A percentile compares a stretch with the other conserved stretches of the same genome.
phyloP scores from a whole-genome alignment of 2,329 filamentous ascomycete species.

The Mollisiaceae sp. region DNA sequence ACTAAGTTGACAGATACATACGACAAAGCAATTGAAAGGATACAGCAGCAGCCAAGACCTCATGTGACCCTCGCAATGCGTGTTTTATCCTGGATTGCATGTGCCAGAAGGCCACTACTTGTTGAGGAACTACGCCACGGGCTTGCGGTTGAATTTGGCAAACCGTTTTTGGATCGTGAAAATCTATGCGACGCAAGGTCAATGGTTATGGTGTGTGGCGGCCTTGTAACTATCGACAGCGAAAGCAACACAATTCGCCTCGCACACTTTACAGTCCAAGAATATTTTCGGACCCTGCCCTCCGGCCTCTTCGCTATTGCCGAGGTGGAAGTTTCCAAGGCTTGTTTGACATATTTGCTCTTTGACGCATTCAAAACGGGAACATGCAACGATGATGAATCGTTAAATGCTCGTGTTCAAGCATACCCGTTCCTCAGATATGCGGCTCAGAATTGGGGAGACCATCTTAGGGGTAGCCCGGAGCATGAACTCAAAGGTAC shows the following conservation, averaged over 20 bases:
- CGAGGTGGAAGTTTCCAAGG: conserved; percentile 23
- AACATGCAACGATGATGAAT: conserved; percentile 26
- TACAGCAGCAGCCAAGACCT: conserved; percentile 28
- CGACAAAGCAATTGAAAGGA: conserved; percentile 46
- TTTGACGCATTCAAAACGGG: conserved; percentile 33
- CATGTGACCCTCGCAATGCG: conserved; percentile 12
- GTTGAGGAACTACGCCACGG: conserved; percentile 49
- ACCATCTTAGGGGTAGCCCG: too few species aligned
- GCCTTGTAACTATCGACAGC: conserved; percentile 34
- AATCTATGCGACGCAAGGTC: conserved; percentile 21
- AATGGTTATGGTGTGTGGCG: conserved; percentile 29
- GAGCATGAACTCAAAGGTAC: too few species aligned
- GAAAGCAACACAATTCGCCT: conserved; percentile 33
- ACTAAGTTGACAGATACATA: conserved; percentile 42
- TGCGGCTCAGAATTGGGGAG: too few species aligned
- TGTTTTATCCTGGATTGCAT: conserved; percentile 47
- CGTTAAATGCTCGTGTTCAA: conserved; percentile 10
- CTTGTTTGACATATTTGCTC: conserved; percentile 40
- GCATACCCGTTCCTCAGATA: too few species aligned
- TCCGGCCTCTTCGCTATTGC: conserved; percentile 23
- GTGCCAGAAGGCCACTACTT: conserved; percentile 43
- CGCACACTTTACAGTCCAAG: conserved; percentile 37
- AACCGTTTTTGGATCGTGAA: conserved; percentile 42
- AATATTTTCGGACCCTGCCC: conserved; percentile 33
- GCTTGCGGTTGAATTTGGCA: conserved; percentile 45